phyloP scores from a whole-genome alignment of 2,329 filamentous ascomycete species.

The Arthrobotrys megalospora region DNA sequence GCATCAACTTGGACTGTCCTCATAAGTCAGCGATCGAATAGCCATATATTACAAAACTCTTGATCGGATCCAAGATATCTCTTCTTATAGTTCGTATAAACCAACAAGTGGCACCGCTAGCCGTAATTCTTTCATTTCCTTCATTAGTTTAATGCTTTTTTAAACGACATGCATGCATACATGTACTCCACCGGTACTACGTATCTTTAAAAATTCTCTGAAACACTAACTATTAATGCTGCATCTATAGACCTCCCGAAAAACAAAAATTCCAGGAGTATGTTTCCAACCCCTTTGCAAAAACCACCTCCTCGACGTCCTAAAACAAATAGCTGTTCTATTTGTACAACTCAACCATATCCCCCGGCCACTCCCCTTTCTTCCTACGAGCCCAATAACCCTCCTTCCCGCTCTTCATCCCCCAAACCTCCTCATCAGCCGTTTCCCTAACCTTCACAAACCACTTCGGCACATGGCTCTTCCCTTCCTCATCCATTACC shows the following conservation, averaged over 20 bases:
- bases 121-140: background rate
- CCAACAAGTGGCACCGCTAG: too few relatives aligned
- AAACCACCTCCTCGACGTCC: background rate
- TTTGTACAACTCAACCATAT: conserved; percentile 57
- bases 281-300: background rate
- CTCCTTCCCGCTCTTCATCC: conserved; percentile 83
- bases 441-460: conserved; percentile 79
- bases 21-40: too few relatives aligned
- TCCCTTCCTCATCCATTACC: conserved; percentile 81
- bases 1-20: too few relatives aligned
- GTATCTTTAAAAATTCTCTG: background rate
- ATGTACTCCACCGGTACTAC: background rate
- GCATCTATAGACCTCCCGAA: background rate
- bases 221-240: conserved; percentile 4
- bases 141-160: conserved; percentile 14
- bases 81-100: too few relatives aligned
- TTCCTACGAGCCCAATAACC: conserved; percentile 93
- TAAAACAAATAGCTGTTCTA: background rate
- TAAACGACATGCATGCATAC: background rate
- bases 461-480: conserved; percentile 83
- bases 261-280: background rate
- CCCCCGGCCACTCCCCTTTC: conserved; percentile 72
- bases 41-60: too few relatives aligned
- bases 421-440: conserved; percentile 80
- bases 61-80: too few relatives aligned